A percentile compares a stretch with the other conserved stretches of the same genome.
These are phyloP conservation scores for Leucosporidium yakuticum DNA, from an alignment of 768 basidiomycete genomes.

Conservation along the genomic window DNA sequence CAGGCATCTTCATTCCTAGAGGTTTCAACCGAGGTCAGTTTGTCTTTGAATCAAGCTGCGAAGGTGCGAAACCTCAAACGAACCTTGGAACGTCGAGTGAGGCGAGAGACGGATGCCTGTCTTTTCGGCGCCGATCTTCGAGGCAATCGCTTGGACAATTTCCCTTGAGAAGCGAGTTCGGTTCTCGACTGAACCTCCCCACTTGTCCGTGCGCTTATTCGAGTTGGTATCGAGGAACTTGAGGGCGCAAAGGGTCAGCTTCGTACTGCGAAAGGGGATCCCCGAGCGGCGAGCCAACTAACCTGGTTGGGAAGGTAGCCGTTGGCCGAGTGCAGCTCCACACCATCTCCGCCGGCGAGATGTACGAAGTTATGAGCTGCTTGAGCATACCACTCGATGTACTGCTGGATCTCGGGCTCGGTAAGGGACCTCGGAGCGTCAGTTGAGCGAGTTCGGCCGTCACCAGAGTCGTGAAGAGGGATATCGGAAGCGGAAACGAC, in stretches of 20 bases:
- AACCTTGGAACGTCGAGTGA: constrained; percentile 38
- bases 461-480: constrained; percentile 18
- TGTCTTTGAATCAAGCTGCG: too few species aligned
- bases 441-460: neutral
- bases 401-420: constrained; percentile 46
- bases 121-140: constrained; percentile 54
- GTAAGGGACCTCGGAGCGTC: constrained; percentile 26
- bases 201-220: constrained; percentile 47
- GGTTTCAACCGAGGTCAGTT: too few species aligned
- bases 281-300: neutral
- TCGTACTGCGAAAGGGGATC: neutral
- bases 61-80: too few species aligned
- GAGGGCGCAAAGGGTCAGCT: constrained; percentile 21
- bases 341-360: constrained; percentile 63
- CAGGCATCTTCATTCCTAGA: constrained; percentile 33
- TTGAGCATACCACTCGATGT: constrained; percentile 50
- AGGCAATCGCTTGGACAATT: constrained; percentile 52
- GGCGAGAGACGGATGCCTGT: constrained; percentile 55
- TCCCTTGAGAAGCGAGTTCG: constrained; percentile 57
- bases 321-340: constrained; percentile 51
- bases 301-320: constrained; percentile 45
- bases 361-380: constrained; percentile 56
- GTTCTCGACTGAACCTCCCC: constrained; percentile 62
- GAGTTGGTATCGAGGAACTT: constrained; percentile 33
- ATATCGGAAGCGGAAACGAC: constrained; percentile 31